These are phyloP conservation scores for Trichoderma asperellum DNA, from an alignment of 2,329 filamentous ascomycete species.

Conservation along the genomic window DNA sequence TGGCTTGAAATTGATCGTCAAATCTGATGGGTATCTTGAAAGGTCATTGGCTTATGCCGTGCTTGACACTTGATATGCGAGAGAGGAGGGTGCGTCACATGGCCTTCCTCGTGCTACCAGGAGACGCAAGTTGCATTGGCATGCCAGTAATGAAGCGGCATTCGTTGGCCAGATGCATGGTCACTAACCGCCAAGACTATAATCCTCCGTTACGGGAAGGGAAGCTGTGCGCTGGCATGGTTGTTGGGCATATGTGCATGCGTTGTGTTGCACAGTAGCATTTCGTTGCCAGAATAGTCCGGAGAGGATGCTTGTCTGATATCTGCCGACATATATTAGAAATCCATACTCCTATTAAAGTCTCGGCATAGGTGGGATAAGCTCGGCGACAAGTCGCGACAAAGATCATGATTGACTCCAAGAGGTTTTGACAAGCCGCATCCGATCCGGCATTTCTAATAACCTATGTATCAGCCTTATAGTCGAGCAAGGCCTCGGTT, in stretches of 20 bases:
- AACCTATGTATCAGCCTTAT: constrained; percentile 9
- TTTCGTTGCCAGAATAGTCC: neutral
- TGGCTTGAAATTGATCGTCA: constrained; percentile 19
- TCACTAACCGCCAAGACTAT: constrained; percentile 10
- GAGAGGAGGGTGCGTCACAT: constrained; percentile 13
- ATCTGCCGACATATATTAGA: neutral
- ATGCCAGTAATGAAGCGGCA: neutral
- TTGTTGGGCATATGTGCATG: constrained; percentile 4
- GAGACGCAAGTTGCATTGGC: constrained; percentile 15
- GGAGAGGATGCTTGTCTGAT: neutral
- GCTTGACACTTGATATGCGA: constrained; percentile 1
- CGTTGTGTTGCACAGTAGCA: neutral
- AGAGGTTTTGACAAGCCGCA: neutral
- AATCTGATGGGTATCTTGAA: neutral
- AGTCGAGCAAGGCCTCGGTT: constrained; percentile 7
- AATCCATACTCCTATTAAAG: neutral
- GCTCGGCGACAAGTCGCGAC: neutral
- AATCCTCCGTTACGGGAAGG: neutral
- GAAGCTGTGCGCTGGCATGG: neutral
- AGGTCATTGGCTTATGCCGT: neutral
- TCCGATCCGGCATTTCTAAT: neutral
- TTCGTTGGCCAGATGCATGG: constrained; percentile 10
- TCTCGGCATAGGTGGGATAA: neutral
- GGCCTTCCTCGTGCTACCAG: neutral
- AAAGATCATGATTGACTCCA: neutral